phyloP scores from a whole-genome alignment of 2,329 filamentous ascomycete species.

The Neonectria faginata region DNA sequence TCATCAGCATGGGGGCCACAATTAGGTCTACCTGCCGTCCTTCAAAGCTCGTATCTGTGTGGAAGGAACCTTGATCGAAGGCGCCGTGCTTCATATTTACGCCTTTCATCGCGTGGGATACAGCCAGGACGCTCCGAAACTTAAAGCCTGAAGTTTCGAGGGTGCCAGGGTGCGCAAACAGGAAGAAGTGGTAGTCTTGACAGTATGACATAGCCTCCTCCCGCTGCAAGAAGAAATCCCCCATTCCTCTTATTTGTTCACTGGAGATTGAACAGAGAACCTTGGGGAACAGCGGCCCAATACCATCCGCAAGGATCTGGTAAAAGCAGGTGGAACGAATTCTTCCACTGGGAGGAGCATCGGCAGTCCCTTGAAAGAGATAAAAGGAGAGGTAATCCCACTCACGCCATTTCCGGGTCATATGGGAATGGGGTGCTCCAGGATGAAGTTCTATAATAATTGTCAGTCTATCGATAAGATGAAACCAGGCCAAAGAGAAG shows the following conservation, averaged over 20 bases:
- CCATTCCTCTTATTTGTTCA: background rate
- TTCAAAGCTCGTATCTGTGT: background rate
- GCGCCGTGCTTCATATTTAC: background rate
- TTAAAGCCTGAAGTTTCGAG: background rate
- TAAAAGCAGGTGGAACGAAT: background rate
- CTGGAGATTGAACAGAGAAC: background rate
- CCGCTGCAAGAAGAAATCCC: background rate
- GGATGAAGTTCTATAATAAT: background rate
- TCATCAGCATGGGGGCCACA: background rate
- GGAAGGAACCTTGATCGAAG: too few species aligned
- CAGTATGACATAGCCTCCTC: background rate
- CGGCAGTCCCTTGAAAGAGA: background rate
- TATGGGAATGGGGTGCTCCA: background rate
- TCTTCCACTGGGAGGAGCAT: background rate
- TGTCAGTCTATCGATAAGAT: background rate
- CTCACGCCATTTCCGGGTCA: background rate
- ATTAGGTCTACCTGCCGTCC: background rate
- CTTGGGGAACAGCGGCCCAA: background rate
- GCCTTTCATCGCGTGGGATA: background rate
- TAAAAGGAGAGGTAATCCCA: background rate
- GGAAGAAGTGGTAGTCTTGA: background rate
- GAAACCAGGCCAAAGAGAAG: too few species aligned
- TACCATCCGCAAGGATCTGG: background rate
- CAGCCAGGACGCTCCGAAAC: background rate
- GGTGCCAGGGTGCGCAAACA: background rate